phyloP scores from a whole-genome alignment of 768 basidiomycete species.

The Leccinum uliginosum region DNA sequence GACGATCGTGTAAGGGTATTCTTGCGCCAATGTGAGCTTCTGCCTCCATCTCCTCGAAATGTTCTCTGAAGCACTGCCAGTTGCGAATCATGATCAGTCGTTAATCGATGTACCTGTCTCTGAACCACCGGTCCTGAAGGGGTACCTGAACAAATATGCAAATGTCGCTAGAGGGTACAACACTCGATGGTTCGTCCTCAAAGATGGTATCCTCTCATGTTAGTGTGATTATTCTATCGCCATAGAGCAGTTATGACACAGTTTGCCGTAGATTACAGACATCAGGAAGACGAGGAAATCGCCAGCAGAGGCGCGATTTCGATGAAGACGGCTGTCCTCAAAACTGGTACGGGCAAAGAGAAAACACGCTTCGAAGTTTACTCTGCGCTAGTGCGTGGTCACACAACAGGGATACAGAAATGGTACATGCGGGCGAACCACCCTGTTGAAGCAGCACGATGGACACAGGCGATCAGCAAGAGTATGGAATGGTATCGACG shows the following conservation, averaged over 20 bases:
- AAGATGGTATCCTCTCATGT: conserved; percentile 84
- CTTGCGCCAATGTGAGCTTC: conserved; percentile 70
- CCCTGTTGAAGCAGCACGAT: conserved; percentile 83
- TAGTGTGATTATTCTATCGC: conserved; percentile 26
- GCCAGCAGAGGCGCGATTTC: conserved; percentile 85
- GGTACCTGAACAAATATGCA: conserved; percentile 87
- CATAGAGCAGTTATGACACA: not conserved
- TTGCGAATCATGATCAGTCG: conserved; percentile 76
- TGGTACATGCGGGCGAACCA: conserved; percentile 87
- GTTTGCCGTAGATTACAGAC: conserved; percentile 58
- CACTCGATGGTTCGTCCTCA: conserved; percentile 89
- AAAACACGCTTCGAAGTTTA: conserved; percentile 82
- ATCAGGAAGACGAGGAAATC: conserved; percentile 85
- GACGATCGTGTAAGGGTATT: conserved; percentile 82
- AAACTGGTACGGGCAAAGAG: conserved; percentile 45
- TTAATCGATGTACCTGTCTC: conserved; percentile 49
- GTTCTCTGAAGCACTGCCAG: conserved; percentile 32
- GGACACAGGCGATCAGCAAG: conserved; percentile 72
- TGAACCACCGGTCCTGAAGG: conserved; percentile 62
- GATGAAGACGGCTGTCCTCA: conserved; percentile 74
- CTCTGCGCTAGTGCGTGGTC: conserved; percentile 48
- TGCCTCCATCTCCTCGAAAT: not conserved
- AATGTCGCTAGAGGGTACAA: conserved; percentile 90
- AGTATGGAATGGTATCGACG: conserved; percentile 69
- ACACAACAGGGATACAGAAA: conserved; percentile 49